Base-by-base conservation (phyloP, 2,329 filamentous ascomycete genomes). In the Hymenoscyphus fructigenus region DNA sequence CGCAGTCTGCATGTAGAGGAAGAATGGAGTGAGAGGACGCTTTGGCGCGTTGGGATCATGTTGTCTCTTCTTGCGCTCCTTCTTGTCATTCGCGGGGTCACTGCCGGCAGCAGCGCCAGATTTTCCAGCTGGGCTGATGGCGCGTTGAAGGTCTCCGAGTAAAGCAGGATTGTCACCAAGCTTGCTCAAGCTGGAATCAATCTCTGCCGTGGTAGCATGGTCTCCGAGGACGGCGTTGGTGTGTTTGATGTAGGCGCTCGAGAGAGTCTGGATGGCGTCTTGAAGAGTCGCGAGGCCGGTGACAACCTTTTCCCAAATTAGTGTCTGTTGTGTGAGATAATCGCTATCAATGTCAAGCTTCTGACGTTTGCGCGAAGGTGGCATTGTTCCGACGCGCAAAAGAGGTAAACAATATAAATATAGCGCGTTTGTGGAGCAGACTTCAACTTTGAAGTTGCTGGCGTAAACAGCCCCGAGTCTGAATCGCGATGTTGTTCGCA, bases 21-120 rank as follows among this genome's bases (percentile, higher is more conserved):
- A 97, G 82, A 96, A 97, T 2, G 94, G 93, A 5, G 94, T 98
- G 75, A 97, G 79, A 9, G 94, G 93, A 60, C 93, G 88, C 86
- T 97, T 98, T 66, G 94, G 94, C 6, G 93, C 93, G 78, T 97
- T 96, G 71, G 93, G 93, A 77, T 98, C 94, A 75, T 91, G 88
- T 53, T 88, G 88, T 67, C 89, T 87, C 83, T 93, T 93, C 85
- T 95, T 94, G 78, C 91, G 89, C 84, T 95, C 93, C 84, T 93
- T 93, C 85, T 92, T 91, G 77, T 88, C 87, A 74, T 88, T 85
- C 10, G 81, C 84, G 28, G 83, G 83, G 14, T 77, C 80, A 28
- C 83, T 78, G 34, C 76, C 71, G 61, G 79, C 72, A 53, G 77
- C 7, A 2, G 47, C 44, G 10, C 23, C 34, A 17, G 50, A n/a